A percentile compares a stretch with the other conserved stretches of the same genome.
Evolutionary conservation across 2,329 filamentous ascomycete species (phyloP).

Genomic region (Hymenoscyphus scutula): DNA sequence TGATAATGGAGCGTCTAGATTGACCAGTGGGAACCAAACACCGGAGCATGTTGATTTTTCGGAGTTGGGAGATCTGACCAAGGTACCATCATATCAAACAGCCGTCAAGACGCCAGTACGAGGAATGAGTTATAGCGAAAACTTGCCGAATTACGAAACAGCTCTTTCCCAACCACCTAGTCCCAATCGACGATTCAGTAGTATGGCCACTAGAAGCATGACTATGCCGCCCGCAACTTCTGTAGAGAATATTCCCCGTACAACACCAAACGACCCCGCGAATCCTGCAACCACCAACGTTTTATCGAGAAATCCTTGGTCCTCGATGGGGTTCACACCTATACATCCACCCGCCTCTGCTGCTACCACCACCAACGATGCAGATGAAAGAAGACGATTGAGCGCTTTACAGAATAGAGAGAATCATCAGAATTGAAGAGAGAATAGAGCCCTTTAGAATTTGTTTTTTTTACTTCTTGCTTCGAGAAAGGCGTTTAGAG

Average conservation of each 20-base stretch:
- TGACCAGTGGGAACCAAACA: conserved; percentile 50
- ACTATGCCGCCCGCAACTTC: background rate
- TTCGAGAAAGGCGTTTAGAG: background rate
- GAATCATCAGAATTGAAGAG: conserved; percentile 12
- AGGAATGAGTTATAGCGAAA: conserved; percentile 47
- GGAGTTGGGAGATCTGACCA: conserved; percentile 64
- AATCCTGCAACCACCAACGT: conserved; percentile 2
- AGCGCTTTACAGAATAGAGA: conserved; percentile 30
- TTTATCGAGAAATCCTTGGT: conserved; percentile 23
- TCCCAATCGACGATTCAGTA: conserved; percentile 24
- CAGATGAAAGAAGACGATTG: conserved; percentile 31
- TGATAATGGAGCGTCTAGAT: conserved; percentile 34
- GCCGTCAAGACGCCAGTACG: conserved; percentile 64
- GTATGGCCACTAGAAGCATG: background rate
- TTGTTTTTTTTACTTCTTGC: background rate
- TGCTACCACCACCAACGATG: conserved; percentile 21
- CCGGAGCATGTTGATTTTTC: conserved; percentile 55
- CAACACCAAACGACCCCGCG: background rate
- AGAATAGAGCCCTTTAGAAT: background rate
- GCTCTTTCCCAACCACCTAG: conserved; percentile 52
- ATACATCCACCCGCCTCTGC: conserved; percentile 25
- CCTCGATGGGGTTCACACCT: conserved; percentile 32
- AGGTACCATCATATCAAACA: conserved; percentile 75
- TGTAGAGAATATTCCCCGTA: background rate
- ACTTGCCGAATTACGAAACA: conserved; percentile 66